Evolutionary conservation across 2,329 filamentous ascomycete species (phyloP).

Genomic region (Fusarium concolor): DNA sequence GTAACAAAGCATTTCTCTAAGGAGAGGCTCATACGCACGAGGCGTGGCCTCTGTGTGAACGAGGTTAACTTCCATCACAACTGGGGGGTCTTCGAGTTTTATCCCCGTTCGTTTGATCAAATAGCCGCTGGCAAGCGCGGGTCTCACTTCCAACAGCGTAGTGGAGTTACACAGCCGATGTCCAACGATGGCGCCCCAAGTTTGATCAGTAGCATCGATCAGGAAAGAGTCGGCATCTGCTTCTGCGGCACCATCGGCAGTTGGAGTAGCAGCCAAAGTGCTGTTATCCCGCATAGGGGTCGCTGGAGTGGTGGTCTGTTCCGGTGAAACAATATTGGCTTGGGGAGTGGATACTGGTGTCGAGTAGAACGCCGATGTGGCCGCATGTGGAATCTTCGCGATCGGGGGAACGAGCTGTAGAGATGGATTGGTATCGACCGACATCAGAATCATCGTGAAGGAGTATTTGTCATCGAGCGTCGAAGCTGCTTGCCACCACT

Average conservation of each 20-base stretch:
- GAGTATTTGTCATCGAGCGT: constrained; percentile 63
- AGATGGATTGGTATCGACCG: constrained; percentile 73
- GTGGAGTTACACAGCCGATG: constrained; percentile 73
- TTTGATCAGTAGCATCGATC: constrained; percentile 78
- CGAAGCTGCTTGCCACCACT: constrained; percentile 67
- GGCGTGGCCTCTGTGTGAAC: constrained; percentile 65
- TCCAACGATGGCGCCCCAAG: constrained; percentile 77
- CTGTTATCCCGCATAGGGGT: constrained; percentile 59
- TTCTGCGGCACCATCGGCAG: constrained; percentile 57
- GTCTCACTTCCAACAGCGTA: constrained; percentile 65
- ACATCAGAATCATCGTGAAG: constrained; percentile 69
- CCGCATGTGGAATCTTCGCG: constrained; percentile 59
- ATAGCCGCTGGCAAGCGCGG: constrained; percentile 72
- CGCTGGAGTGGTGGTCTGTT: constrained; percentile 64
- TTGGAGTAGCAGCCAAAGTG: constrained; percentile 59
- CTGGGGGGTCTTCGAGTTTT: constrained; percentile 67
- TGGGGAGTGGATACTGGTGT: constrained; percentile 78
- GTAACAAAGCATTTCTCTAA: constrained; percentile 77
- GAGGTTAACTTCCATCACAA: constrained; percentile 72
- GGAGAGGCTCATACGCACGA: constrained; percentile 69
- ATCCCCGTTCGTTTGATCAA: constrained; percentile 72
- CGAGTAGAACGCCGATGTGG: constrained; percentile 61
- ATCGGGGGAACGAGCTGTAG: constrained; percentile 71
- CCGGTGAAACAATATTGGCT: constrained; percentile 68
- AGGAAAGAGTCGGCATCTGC: constrained; percentile 70